These are phyloP conservation scores for Gypsophila paniculata DNA, from an alignment of 179 eudicot species.

Conservation along the genomic window DNA sequence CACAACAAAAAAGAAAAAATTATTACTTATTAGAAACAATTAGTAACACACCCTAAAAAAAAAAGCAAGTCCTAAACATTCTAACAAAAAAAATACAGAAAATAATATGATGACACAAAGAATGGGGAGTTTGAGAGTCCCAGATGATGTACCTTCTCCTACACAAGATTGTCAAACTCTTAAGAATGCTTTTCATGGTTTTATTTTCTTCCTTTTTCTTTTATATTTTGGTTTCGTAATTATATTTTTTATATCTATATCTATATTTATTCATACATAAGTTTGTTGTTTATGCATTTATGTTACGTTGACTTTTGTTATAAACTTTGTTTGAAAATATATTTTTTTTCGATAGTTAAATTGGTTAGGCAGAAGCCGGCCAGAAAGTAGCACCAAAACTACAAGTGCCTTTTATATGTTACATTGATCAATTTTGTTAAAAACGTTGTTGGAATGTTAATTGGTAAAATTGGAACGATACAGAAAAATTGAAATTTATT, in stretches of 20 bases:
- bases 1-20: background rate
- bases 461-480: too few relatives aligned
- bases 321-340: too few relatives aligned
- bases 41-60: background rate
- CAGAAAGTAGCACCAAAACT: too few relatives aligned
- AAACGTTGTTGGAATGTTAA: too few relatives aligned
- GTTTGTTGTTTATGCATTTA: background rate
- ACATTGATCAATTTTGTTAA: too few relatives aligned
- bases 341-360: too few relatives aligned
- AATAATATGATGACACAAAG: conserved; percentile 6
- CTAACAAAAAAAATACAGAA: background rate
- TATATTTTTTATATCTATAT: background rate
- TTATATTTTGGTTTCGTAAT: too few relatives aligned
- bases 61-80: background rate
- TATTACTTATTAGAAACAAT: too few relatives aligned
- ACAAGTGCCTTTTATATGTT: too few relatives aligned
- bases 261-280: background rate
- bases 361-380: too few relatives aligned
- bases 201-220: background rate
- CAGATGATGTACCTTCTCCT: conserved; percentile 57
- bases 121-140: conserved; percentile 51
- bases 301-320: background rate
- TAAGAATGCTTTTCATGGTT: conserved; percentile 54
- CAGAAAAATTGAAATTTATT: too few relatives aligned
- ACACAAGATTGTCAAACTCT: conserved; percentile 49